Evolutionary conservation across 1,139 yeast genomes (phyloP), one percentile per base, ranked within the genome.

Genomic region (Debaryomyces sp.): DNA sequence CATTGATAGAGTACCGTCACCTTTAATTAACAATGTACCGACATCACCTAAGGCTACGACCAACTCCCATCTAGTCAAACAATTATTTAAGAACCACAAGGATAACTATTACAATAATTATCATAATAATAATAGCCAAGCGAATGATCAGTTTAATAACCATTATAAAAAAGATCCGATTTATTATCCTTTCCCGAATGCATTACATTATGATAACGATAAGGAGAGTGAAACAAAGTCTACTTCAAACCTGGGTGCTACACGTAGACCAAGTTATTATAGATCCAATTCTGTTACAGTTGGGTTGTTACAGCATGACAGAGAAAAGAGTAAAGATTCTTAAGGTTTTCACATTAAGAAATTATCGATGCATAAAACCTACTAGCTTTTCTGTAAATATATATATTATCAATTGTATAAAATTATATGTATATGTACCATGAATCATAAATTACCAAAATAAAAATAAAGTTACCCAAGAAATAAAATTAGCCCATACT

Each of bases 141-240:
- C 41, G 39, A 48, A 57, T 48, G 57, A 58, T 45, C 66, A 64
- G 45, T 78, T 66, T 58, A 74, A 72, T 48, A 78, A 78, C 52
- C 82, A 79, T 54, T 77, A 77, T 57, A 73, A 69, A 50, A 77
- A 76, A 49, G 77, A 71, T 23, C 78, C 77, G 1, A 59, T 67
- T 4, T 56, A 58, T 39, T 63, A 62, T 7, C 76, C 78, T 15
- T 73, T 74, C 48, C 78, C 80, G 1, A 59, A 64, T 41, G 72
- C 81, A 1, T 58, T 68, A n/a, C 79, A 75, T 56, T 57, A 67
- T 45, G 78, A 71, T 17, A 63, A 64, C 40, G 75, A 73, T 46
- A 65, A 61, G 48, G 72, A 68, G 40, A 63, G 66, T 23, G 57
- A 56, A 15, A 43, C 53, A 6, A 65, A 67, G 49, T 57, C 61